Evolutionary conservation across 148 eudicot genomes (phyloP).

Genomic region (Rhododendron henanense): DNA sequence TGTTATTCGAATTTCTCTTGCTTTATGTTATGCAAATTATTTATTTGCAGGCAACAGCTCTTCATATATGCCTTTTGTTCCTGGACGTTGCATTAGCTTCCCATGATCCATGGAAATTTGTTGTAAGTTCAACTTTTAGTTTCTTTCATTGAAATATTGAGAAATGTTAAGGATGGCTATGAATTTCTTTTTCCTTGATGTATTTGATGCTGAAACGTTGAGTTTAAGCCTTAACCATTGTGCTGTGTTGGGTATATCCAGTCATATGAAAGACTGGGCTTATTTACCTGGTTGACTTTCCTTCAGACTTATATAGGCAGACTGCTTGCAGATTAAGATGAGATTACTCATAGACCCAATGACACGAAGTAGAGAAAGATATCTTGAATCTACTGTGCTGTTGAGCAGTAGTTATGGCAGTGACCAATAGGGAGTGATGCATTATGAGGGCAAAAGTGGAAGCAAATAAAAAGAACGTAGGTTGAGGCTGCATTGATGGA

Average conservation of each 20-base stretch:
- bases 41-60: conserved; percentile 62
- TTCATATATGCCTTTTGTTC: conserved; percentile 75
- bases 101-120: conserved; percentile 58
- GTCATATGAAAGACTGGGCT: not conserved
- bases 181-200: not conserved
- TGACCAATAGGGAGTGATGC: not conserved
- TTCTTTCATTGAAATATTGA: not conserved
- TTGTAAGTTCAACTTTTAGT: conserved; percentile 43
- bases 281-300: not conserved
- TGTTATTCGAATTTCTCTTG: conserved; percentile 3
- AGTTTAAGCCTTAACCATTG: not conserved
- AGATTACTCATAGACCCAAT: not conserved
- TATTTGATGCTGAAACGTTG: not conserved
- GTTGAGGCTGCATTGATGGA: not conserved
- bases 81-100: conserved; percentile 75
- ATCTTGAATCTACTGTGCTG: not conserved
- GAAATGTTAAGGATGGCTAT: not conserved
- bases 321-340: not conserved
- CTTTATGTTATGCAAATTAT: conserved; percentile 1
- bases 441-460: not conserved
- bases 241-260: not conserved
- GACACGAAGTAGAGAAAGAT: not conserved
- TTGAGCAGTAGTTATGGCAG: not conserved
- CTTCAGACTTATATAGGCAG: not conserved
- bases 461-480: not conserved